Conservation (phyloP, 805 yeast genomes). For the Diddensiella transvaalensis region DNA sequence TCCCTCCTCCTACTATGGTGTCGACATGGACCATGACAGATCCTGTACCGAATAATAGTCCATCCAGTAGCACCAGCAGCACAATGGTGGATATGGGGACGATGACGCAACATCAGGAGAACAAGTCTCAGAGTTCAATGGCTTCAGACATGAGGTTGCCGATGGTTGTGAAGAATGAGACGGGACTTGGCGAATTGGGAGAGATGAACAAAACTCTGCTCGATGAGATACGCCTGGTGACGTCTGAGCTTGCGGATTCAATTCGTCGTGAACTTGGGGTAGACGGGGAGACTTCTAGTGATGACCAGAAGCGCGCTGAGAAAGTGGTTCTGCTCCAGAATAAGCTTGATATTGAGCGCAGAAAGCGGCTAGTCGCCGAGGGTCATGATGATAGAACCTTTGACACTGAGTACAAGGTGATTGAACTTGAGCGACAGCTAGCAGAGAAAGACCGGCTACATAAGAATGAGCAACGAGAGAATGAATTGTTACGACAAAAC, state of each 20-base stretch:
- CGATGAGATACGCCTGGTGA: constrained; percentile 34
- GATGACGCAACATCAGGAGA: not conserved
- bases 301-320: constrained; percentile 13
- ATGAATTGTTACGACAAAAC: constrained; percentile 24
- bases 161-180: not conserved
- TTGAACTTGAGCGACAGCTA: constrained; percentile 29
- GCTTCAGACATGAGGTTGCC: not conserved
- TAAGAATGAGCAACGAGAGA: constrained; percentile 24
- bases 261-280: constrained; percentile 35
- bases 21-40: constrained; percentile 21
- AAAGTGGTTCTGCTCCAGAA: constrained; percentile 27
- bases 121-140: not conserved
- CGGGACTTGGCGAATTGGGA: constrained; percentile 18
- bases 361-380: constrained; percentile 29
- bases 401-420: constrained; percentile 14
- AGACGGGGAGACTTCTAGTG: not conserved
- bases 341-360: constrained; percentile 33
- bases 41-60: constrained; percentile 5
- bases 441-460: constrained; percentile 27
- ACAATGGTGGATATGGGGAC: not conserved
- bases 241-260: constrained; percentile 37
- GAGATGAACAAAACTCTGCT: constrained; percentile 25
- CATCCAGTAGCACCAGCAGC: not conserved
- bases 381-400: constrained; percentile 12
- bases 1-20: constrained; percentile 12